Evolutionary conservation across 441 rosid species (phyloP), one percentile per base, ranked within the genome.

Genomic region (Pelargonium myrrhifolium): DNA sequence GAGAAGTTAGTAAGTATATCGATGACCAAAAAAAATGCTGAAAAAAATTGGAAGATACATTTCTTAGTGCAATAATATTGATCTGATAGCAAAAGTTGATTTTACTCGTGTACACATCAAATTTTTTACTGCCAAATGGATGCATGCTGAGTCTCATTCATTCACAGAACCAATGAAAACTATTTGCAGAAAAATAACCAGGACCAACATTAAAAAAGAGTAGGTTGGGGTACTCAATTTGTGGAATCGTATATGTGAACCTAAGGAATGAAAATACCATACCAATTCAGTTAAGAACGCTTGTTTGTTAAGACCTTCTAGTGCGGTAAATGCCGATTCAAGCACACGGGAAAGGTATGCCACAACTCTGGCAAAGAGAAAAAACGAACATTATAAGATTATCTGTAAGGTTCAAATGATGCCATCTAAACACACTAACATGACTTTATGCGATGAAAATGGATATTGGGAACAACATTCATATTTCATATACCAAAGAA

Each of bases 231-330:
- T 5, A 10, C 14, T 11, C 17, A 20, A 65, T 15, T 22, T n/a
- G 49, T 22, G 39, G 24, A 21, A 28, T 67, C 11, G 22, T 58
- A 58, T 58, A 65, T 49, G 31, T 45, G 35, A 47, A 66, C 47
- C 10, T 42, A 15, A 58, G 60, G 69, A 64, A 59, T 22, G 37
- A 65, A 64, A 65, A 63, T 20, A 61, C 62, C 80, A 51, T 92
- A 95, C 99, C 96, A 95, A 77, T 83, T 95, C 98, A 53, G 96
- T 82, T 69, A 92, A 83, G 86, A 92, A 95, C 24, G 96, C 97
- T 85, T 90, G 99, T 78, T 95, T 95, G 86, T 92, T 95, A 78
- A 87, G 96, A 77, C 98, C 97, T 74, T 95, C 99, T 47, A 92
- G 80, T 45, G 95, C 96, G 63, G 96, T 95, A 83, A 92, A 95